Evolutionary conservation across 306 rosid species (phyloP).

Genomic region (Abrus pulchellus): DNA sequence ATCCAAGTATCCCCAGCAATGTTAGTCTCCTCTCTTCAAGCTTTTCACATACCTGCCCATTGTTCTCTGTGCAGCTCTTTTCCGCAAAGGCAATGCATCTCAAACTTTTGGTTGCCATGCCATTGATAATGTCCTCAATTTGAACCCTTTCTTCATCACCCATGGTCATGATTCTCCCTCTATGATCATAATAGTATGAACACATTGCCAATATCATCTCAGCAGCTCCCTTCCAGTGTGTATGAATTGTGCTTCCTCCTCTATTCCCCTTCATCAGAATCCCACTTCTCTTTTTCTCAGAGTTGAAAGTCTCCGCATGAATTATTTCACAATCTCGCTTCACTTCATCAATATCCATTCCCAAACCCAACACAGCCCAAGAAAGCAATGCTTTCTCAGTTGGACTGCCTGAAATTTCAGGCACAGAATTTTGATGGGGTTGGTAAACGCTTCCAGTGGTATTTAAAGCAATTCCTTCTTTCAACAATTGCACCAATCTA

Average conservation of each 20-base stretch:
- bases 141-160: neutral
- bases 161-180: neutral
- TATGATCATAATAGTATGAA: neutral
- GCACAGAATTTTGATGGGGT: neutral
- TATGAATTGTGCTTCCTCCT: neutral
- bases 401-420: constrained; percentile 10
- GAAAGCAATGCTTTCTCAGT: constrained; percentile 29
- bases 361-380: constrained; percentile 9
- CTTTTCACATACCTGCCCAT: neutral
- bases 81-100: constrained; percentile 31
- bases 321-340: constrained; percentile 10
- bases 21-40: neutral
- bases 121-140: neutral
- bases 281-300: constrained; percentile 18
- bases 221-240: constrained; percentile 34
- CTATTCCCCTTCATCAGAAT: constrained; percentile 5
- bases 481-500: neutral
- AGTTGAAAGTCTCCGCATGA: constrained; percentile 15
- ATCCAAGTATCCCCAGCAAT: constrained; percentile 7
- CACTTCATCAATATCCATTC: neutral
- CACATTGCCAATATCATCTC: constrained; percentile 9
- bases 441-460: constrained; percentile 14
- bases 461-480: constrained; percentile 20
- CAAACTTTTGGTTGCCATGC: constrained; percentile 24
- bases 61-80: neutral